Evolutionary conservation across 2,329 filamentous ascomycete genomes (phyloP).

Genomic region (Aspergillus ruber): DNA sequence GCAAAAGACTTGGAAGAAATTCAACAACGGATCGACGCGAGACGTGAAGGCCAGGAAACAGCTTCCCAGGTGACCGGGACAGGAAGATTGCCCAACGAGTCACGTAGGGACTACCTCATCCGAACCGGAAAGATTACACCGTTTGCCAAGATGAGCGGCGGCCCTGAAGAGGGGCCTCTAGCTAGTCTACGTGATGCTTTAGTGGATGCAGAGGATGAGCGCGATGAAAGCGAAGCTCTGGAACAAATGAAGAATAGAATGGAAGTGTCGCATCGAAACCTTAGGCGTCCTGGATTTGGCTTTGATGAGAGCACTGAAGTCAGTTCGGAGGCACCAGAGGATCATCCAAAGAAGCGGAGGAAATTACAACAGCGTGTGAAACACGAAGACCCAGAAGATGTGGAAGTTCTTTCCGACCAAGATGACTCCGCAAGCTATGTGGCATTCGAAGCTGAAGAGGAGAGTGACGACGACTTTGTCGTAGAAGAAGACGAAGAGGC

Average conservation of each 20-base stretch:
- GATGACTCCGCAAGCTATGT: slow-evolving; percentile 30
- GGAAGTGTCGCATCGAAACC: slow-evolving; percentile 62
- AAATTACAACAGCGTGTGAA: slow-evolving; percentile 19
- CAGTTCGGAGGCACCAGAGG: slow-evolving; percentile 13
- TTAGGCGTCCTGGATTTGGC: slow-evolving; percentile 67
- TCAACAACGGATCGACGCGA: slow-evolving; percentile 68
- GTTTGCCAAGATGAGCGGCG: slow-evolving; percentile 70
- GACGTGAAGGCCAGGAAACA: slow-evolving; percentile 52
- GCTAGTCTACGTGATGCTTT: slow-evolving; percentile 71
- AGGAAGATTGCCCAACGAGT: slow-evolving; percentile 67
- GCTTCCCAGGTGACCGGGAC: slow-evolving; percentile 39
- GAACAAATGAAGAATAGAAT: slow-evolving; percentile 33
- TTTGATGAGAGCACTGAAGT: slow-evolving; percentile 40
- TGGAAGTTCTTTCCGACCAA: slow-evolving; percentile 17
- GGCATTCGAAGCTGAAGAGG: slow-evolving; percentile 23
- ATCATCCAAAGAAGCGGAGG: slow-evolving; percentile 28
- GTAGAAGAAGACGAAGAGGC: slow-evolving; percentile 25
- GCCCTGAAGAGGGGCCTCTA: slow-evolving; percentile 52
- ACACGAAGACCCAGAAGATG: slow-evolving; percentile 4
- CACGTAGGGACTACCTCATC: slow-evolving; percentile 80
- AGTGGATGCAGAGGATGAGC: slow-evolving; percentile 72
- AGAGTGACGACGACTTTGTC: slow-evolving; percentile 31
- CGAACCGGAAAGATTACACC: slow-evolving; percentile 96
- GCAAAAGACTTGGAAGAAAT: slow-evolving; percentile 74
- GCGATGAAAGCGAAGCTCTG: slow-evolving; percentile 45